A percentile compares a stretch with the other conserved stretches of the same genome.
Evolutionary conservation across 345 rosid genomes (phyloP).

Genomic region (Euphorbia peplus): DNA sequence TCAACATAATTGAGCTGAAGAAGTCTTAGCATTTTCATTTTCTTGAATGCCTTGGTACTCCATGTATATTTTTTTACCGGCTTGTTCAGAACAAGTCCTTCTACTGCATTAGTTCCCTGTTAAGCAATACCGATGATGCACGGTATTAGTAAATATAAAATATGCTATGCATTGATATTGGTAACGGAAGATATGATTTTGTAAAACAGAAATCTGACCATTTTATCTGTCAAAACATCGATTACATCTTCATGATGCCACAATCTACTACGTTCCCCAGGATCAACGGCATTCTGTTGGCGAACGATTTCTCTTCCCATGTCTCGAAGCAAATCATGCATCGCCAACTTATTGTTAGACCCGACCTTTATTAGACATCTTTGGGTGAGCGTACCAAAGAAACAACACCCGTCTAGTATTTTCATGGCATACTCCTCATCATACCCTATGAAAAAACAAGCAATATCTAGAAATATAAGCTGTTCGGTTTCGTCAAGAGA

Average conservation of each 20-base stretch:
- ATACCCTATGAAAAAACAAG: slow-evolving; percentile 23
- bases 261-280: slow-evolving; percentile 25
- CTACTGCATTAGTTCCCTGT: slow-evolving; percentile 27
- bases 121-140: too few species aligned
- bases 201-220: slow-evolving; percentile 6
- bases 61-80: background rate
- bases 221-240: slow-evolving; percentile 2
- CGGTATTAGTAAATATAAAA: background rate
- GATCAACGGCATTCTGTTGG: background rate
- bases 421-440: slow-evolving; percentile 6
- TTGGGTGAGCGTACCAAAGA: slow-evolving; percentile 5
- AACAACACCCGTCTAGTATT: slow-evolving; percentile 19
- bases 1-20: background rate
- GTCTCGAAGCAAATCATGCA: slow-evolving; percentile 25
- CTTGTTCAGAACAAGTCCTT: slow-evolving; percentile 18
- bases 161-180: background rate
- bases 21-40: slow-evolving; percentile 19
- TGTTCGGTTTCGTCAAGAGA: slow-evolving; percentile 14
- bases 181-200: background rate
- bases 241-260: slow-evolving; percentile 26
- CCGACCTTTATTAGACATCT: slow-evolving; percentile 12
- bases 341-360: background rate
- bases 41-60: slow-evolving; percentile 13
- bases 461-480: slow-evolving; percentile 27
- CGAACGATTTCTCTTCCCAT: slow-evolving; percentile 31